A percentile compares a stretch with the other conserved stretches of the same genome.
phyloP scores from a whole-genome alignment of 75 land plant species.

The Picea glauca region DNA sequence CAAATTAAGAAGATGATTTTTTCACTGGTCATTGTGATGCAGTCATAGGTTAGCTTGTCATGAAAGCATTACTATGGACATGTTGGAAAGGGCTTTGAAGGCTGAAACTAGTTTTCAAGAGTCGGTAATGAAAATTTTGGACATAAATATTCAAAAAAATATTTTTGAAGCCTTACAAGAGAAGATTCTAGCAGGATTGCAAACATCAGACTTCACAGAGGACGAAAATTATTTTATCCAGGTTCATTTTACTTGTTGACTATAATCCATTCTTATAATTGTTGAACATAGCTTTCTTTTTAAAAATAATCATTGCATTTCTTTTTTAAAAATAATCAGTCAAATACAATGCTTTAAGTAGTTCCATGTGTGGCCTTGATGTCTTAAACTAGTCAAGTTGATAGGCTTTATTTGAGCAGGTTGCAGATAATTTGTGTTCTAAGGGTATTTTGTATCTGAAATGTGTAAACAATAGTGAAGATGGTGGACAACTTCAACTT shows the following conservation, averaged over 20 bases:
- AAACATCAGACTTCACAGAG: neutral
- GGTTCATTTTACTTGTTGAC: neutral
- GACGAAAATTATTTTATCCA: neutral
- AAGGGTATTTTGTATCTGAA: neutral
- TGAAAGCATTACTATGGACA: neutral
- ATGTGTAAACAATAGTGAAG: neutral
- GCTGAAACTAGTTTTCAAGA: neutral
- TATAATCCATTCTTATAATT: neutral
- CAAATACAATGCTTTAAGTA: too few relatives aligned
- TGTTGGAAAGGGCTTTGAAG: neutral
- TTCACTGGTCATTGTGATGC: neutral
- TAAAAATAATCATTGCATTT: too few relatives aligned
- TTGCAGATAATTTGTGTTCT: neutral
- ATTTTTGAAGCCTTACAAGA: neutral
- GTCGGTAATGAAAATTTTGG: neutral
- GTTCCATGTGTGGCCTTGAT: neutral
- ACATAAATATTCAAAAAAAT: neutral
- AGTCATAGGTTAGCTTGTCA: neutral
- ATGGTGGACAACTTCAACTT: neutral
- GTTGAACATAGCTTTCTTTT: neutral
- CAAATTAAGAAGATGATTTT: neutral
- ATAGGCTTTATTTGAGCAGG: neutral
- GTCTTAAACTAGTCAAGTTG: neutral
- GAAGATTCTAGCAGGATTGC: neutral
- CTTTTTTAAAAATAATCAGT: neutral